A percentile compares a stretch with the other conserved stretches of the same genome.
Evolutionary conservation across 768 basidiomycete genomes (phyloP).

Genomic region (Lactifluus echinatus): DNA sequence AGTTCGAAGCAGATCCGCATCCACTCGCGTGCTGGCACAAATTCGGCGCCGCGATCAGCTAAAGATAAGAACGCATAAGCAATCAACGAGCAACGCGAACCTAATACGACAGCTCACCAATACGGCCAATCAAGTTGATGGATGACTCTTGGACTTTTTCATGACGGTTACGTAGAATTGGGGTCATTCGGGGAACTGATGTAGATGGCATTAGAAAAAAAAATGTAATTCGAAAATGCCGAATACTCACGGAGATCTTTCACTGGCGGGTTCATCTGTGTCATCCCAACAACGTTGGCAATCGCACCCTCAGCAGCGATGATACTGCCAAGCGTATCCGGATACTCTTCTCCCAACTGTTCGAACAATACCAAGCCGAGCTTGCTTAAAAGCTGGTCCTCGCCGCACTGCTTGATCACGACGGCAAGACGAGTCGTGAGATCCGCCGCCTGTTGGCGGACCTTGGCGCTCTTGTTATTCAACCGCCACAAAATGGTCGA

Average conservation of each 20-base stretch:
- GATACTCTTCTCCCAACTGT: conserved; percentile 98
- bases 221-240: not conserved
- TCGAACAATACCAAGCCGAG: conserved; percentile 95
- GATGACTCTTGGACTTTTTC: conserved; percentile 99
- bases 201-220: not conserved
- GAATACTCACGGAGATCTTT: conserved; percentile 87
- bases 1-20: conserved; percentile 99
- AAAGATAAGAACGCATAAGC: conserved; percentile 8
- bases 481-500: conserved; percentile 98
- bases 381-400: conserved; percentile 92
- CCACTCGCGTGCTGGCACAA: conserved; percentile 98
- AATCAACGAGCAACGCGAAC: not conserved
- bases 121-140: conserved; percentile 98
- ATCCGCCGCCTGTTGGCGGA: conserved; percentile 98
- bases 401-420: conserved; percentile 98
- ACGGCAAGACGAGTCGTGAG: conserved; percentile 91
- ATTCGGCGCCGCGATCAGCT: conserved; percentile 98
- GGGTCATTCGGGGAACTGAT: conserved; percentile 96
- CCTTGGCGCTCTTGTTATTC: conserved; percentile 99
- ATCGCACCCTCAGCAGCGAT: conserved; percentile 98
- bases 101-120: conserved; percentile 36
- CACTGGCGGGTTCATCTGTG: conserved; percentile 99
- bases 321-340: conserved; percentile 97
- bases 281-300: conserved; percentile 99
- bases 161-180: conserved; percentile 97